Evolutionary conservation across 441 rosid genomes (phyloP).

Genomic region (Pelargonium exstipulatum): DNA sequence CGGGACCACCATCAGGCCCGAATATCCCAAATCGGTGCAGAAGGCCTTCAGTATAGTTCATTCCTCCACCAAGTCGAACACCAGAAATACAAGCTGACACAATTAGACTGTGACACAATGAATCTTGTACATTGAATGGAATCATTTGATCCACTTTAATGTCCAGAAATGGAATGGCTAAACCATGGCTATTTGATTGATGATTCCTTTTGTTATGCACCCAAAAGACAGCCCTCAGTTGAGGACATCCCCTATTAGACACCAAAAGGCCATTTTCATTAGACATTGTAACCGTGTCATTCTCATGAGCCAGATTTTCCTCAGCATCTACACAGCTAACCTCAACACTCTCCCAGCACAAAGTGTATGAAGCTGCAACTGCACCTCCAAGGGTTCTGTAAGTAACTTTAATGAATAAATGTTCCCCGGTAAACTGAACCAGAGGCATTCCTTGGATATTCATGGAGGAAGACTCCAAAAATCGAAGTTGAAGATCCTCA

Average conservation of each 20-base stretch:
- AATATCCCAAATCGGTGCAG: slow-evolving; percentile 62
- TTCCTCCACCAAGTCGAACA: slow-evolving; percentile 84
- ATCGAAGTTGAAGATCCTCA: slow-evolving; percentile 68
- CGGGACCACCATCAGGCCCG: slow-evolving; percentile 90
- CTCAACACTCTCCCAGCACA: slow-evolving; percentile 74
- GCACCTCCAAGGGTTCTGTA: slow-evolving; percentile 99
- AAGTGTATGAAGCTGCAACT: slow-evolving; percentile 68
- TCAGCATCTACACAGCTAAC: slow-evolving; percentile 81
- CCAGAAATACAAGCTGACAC: slow-evolving; percentile 75
- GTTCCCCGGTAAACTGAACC: slow-evolving; percentile 80
- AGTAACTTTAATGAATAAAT: slow-evolving; percentile 65
- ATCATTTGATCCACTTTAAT: slow-evolving; percentile 67
- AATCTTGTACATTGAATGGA: slow-evolving; percentile 76
- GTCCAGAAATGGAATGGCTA: slow-evolving; percentile 61
- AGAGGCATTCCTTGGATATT: slow-evolving; percentile 66
- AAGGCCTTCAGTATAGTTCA: slow-evolving; percentile 60
- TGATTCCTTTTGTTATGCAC: slow-evolving; percentile 49
- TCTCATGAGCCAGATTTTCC: slow-evolving; percentile 37
- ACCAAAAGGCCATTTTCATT: slow-evolving; percentile 36
- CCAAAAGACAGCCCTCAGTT: slow-evolving; percentile 86
- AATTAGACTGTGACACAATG: slow-evolving; percentile 75
- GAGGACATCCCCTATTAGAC: slow-evolving; percentile 40
- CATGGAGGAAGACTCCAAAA: slow-evolving; percentile 64
- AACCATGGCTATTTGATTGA: slow-evolving; percentile 35
- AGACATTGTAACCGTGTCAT: slow-evolving; percentile 22